Conservation (phyloP, 164 flowering plant genomes). For the Protea cynaroides region DNA sequence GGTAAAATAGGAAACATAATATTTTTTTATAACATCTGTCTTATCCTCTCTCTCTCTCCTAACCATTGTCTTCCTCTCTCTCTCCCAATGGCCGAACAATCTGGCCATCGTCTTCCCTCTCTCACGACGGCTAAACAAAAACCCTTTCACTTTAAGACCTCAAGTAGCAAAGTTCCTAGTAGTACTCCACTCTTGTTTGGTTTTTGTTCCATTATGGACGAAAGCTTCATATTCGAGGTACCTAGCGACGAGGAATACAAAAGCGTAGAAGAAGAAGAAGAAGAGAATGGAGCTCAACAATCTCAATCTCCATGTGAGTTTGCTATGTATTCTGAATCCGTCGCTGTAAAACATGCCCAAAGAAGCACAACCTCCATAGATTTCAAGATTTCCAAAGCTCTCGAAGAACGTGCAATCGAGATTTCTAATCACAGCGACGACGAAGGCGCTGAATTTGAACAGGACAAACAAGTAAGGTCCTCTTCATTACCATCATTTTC, state of each 20-base stretch:
- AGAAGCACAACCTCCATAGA: constrained; percentile 90
- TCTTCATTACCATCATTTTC: too few relatives aligned
- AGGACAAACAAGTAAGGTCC: constrained; percentile 45
- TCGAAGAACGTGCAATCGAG: constrained; percentile 25
- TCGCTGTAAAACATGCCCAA: constrained; percentile 80
- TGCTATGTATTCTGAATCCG: constrained; percentile 60
- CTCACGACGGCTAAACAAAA: too few relatives aligned
- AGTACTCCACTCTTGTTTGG: too few relatives aligned
- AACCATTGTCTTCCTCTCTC: too few relatives aligned
- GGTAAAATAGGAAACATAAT: too few relatives aligned
- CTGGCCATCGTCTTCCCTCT: too few relatives aligned
- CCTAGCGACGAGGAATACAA: constrained; percentile 63
- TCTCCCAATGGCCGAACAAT: too few relatives aligned
- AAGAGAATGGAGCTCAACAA: constrained; percentile 16
- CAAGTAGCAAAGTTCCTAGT: too few relatives aligned
- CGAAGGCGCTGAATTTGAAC: constrained; percentile 34
- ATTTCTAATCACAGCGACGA: constrained; percentile 19
- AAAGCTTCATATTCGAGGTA: constrained; percentile 47
- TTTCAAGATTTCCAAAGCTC: constrained; percentile 55
- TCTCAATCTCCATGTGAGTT: constrained; percentile 92
- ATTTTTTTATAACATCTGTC: too few relatives aligned
- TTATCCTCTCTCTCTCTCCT: too few relatives aligned
- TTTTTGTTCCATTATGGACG: constrained; percentile 20
- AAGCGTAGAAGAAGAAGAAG: constrained; percentile 18
- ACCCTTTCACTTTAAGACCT: too few relatives aligned